Conservation (phyloP, 2,329 filamentous ascomycete species). For the Colletotrichum lini region DNA sequence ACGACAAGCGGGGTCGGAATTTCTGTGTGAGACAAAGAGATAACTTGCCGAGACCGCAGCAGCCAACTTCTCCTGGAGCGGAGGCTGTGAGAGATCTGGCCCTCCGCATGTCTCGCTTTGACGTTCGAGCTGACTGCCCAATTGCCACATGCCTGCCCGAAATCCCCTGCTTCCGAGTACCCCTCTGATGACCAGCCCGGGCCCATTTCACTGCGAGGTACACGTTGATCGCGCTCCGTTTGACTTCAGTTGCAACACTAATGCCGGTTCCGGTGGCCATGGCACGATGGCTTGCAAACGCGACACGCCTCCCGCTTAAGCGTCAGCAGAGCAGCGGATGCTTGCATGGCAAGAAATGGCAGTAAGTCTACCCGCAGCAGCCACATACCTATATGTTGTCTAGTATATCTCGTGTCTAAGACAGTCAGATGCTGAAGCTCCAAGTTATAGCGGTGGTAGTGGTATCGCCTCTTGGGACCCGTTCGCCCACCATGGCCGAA, state of each 20-base stretch:
- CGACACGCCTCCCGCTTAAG: slow-evolving; percentile 2
- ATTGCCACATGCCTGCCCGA: slow-evolving; percentile 7
- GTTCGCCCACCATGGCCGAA: background rate
- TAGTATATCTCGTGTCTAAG: slow-evolving; percentile 29
- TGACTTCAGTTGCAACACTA: slow-evolving; percentile 19
- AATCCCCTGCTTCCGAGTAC: background rate
- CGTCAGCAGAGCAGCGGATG: slow-evolving; percentile 19
- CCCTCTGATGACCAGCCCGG: background rate
- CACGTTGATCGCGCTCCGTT: slow-evolving; percentile 14
- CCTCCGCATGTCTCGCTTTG: slow-evolving; percentile 27
- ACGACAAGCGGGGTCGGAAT: slow-evolving; percentile 1
- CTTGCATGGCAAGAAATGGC: slow-evolving; percentile 26
- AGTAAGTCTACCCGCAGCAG: background rate
- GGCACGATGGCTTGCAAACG: slow-evolving; percentile 13
- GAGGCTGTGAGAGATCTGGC: slow-evolving; percentile 4
- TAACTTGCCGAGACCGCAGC: slow-evolving; percentile 26
- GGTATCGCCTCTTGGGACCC: background rate
- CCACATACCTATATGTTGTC: background rate
- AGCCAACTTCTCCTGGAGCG: slow-evolving; percentile 1
- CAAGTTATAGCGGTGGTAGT: background rate
- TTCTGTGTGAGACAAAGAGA: slow-evolving; percentile 21
- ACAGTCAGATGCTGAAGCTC: slow-evolving; percentile 10
- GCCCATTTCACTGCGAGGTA: background rate
- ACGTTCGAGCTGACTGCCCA: slow-evolving; percentile 4
- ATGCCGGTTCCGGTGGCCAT: slow-evolving; percentile 22